Conservation (phyloP, 768 basidiomycete species). For the Termitomyces sp. region DNA sequence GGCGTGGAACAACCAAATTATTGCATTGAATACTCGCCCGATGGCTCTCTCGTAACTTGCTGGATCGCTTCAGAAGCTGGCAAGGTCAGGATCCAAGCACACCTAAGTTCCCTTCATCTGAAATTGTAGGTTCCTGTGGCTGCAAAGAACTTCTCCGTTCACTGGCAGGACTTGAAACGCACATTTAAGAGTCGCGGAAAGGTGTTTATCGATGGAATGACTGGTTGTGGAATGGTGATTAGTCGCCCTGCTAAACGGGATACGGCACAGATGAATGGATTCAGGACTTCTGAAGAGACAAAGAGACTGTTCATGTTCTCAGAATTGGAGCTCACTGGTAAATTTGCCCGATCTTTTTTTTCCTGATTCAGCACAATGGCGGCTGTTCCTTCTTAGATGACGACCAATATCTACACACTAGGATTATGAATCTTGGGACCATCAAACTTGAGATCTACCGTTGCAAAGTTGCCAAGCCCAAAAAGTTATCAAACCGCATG, state of each 20-base stretch:
- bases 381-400: too few species aligned
- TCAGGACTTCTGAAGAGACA: slow-evolving; percentile 5
- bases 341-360: not conserved
- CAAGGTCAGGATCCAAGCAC: slow-evolving; percentile 13
- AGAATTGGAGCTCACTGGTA: slow-evolving; percentile 15
- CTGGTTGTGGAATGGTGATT: not conserved
- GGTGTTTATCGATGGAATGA: slow-evolving; percentile 12
- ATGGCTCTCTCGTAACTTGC: slow-evolving; percentile 13
- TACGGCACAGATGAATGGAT: not conserved
- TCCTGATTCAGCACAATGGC: too few species aligned
- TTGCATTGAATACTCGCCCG: slow-evolving; percentile 11
- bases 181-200: not conserved
- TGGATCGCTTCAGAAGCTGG: slow-evolving; percentile 20
- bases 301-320: slow-evolving; percentile 14
- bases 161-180: slow-evolving; percentile 8
- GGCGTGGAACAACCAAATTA: slow-evolving; percentile 10
- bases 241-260: not conserved
- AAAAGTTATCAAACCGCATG: not conserved
- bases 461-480: not conserved
- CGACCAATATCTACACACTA: slow-evolving; percentile 11
- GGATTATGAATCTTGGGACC: slow-evolving; percentile 6
- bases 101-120: not conserved
- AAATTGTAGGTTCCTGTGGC: not conserved
- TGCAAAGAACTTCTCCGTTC: slow-evolving; percentile 13
- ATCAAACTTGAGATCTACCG: slow-evolving; percentile 9